Base-by-base conservation (phyloP, 2,329 filamentous ascomycete species). In the Sclerotiophoma versabilis region DNA sequence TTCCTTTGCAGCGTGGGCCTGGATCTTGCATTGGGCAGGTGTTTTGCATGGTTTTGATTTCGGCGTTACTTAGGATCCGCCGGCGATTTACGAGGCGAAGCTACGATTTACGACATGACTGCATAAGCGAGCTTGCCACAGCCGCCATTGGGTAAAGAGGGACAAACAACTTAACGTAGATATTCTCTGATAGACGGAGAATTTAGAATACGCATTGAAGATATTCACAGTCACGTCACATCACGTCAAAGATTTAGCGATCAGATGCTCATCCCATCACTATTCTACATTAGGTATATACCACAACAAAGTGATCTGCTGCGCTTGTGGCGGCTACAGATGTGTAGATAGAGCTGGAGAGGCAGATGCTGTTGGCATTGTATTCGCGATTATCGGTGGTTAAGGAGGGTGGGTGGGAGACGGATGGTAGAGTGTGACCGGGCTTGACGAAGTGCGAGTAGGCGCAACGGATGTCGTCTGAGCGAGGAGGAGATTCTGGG, bases 251-350 rank as follows among this genome's bases (percentile, higher is more conserved):
- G 33, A 30, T 17, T 17, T 29, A 11, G 10, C 27, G 15, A 30
- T 54, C 51, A 49, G 14, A 29, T 44, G 19, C 39, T 44, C 39
- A 37, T 41, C 48, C 53, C 46, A 56, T 52, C 52, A 47, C 42
- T 47, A 56, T 49, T 55, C 46, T 56, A 56, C 53, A 63, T 60
- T 53, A 42, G 55, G 57, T 49, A 51, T 66, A 62, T 61, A 49
- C 30, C 38, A n/a, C 45, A 49, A 45, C 33, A 61, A 64, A 64
- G 44, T 54, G 20, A 54, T 23, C 57, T 59, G 43, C 36, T 38
- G 41, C 48, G 36, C 42, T 36, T 23, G 23, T 20, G 27, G 22
- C 33, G 25, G 34, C 22, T 42, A 27, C 48, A 48, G 42, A 52
- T 32, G 37, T 19, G 42, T 51, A 52, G 26, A 43, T 43, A 38